Evolutionary conservation across 2,329 filamentous ascomycete species (phyloP), one percentile per base, ranked within the genome.

Genomic region (Epichloe sylvatica): DNA sequence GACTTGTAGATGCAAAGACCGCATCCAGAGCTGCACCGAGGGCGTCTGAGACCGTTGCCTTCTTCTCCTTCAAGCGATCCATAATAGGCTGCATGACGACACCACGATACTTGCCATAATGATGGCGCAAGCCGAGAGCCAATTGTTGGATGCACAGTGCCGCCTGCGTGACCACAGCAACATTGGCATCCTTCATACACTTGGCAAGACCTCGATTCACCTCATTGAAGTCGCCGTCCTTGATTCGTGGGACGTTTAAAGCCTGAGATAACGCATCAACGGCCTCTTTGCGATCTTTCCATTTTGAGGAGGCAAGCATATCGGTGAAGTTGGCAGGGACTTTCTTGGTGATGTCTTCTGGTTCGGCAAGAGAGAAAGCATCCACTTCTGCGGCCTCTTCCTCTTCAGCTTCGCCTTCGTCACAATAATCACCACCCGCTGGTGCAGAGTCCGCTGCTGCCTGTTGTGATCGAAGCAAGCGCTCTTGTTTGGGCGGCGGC

Each of bases 121-220:
- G 70, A 58, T 78, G 82, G 42, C 87, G 82, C 53, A 98, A 64
- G 45, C 92, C 92, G 60, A 87, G 92, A 43, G 90, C 91, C 25
- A 98, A 71, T 30, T 85, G 77, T 60, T 97, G 90, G 35, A 96
- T 84, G 66, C 91, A 95, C 59, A 94, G 90, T 3, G 91, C 92
- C 5, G 94, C 91, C 55, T 92, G 83, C 2, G 85, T 92, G 19
- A 96, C 92, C 45, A 97, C 92, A 5, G 87, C 84, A 57, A 98
- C 84, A 62, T 98, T 98, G 58, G 94, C 92, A 59, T 98, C 94
- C 67, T 98, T 98, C 92, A 98, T 98, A 59, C 81, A 88, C 67
- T 97, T 98, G 42, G 92, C 91, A 49, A 97, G 75, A 4, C 80
- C 83, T 53, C 86, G 78, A 50, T 86, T 80, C 56, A 97, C 76